Percentiles rank a stretch among this genome's conserved stretches.
Evolutionary conservation across 345 rosid species (phyloP).

Genomic region (Citrus trifoliata): DNA sequence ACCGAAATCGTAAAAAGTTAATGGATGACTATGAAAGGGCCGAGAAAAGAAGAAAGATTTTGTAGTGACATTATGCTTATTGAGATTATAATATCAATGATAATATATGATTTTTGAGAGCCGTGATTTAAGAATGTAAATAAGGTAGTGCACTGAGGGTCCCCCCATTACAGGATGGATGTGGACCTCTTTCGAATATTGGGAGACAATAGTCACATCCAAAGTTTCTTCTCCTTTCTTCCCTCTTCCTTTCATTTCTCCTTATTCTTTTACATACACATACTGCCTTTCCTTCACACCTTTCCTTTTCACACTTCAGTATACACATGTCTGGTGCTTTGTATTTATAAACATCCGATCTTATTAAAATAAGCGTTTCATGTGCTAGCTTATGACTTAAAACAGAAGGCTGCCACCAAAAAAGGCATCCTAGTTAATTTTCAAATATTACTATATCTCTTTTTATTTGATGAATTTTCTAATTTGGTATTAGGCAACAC

Average conservation of each 20-base stretch:
- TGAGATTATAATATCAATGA: not conserved
- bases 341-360: not conserved
- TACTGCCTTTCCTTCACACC: slow-evolving; percentile 26
- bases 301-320: slow-evolving; percentile 29
- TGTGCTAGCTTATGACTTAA: not conserved
- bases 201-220: slow-evolving; percentile 50
- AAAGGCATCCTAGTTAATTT: not conserved
- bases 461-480: not conserved
- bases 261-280: slow-evolving; percentile 23
- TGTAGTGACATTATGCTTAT: not conserved
- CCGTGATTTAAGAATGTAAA: not conserved
- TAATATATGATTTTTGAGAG: not conserved
- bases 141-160: slow-evolving; percentile 30
- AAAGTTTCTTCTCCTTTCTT: slow-evolving; percentile 29
- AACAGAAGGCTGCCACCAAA: not conserved
- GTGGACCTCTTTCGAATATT: slow-evolving; percentile 42
- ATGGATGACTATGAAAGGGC: not conserved
- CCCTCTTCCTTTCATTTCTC: slow-evolving; percentile 9
- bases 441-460: not conserved
- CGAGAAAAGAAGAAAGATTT: not conserved
- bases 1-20: not conserved
- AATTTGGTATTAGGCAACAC: not conserved
- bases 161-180: slow-evolving; percentile 34
- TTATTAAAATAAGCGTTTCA: slow-evolving; percentile 1
- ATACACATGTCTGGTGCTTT: slow-evolving; percentile 15